A percentile compares a stretch with the other conserved stretches of the same genome.
Conservation (phyloP, 2,329 filamentous ascomycete species). For the Cyphellophora attinorum region DNA sequence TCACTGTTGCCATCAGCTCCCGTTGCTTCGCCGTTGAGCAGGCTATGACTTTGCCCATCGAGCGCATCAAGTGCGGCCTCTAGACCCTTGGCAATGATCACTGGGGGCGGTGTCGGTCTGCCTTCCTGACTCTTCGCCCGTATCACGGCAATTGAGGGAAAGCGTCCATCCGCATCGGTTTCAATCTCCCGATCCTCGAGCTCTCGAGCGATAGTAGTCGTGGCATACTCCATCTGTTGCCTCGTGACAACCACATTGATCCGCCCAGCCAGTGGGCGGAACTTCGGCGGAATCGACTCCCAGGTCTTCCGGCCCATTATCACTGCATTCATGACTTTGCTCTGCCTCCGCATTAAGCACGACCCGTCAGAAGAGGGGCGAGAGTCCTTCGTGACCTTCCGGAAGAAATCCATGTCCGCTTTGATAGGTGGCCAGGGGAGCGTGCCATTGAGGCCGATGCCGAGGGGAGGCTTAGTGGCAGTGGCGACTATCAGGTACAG, state of each 20-base stretch:
- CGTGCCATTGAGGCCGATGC: slow-evolving; percentile 69
- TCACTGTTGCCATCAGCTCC: background rate
- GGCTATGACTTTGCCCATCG: too few species aligned
- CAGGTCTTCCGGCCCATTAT: slow-evolving; percentile 98
- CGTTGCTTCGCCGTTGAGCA: background rate
- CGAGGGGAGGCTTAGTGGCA: slow-evolving; percentile 65
- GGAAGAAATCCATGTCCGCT: slow-evolving; percentile 92
- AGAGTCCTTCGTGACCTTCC: slow-evolving; percentile 63
- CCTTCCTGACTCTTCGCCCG: background rate
- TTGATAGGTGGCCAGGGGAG: slow-evolving; percentile 85
- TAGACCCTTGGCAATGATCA: background rate
- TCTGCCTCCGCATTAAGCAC: slow-evolving; percentile 10
- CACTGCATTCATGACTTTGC: slow-evolving; percentile 53
- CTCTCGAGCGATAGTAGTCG: slow-evolving; percentile 24
- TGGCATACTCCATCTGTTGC: slow-evolving; percentile 23
- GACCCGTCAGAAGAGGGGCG: slow-evolving; percentile 1
- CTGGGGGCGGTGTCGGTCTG: background rate
- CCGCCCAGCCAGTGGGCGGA: slow-evolving; percentile 69
- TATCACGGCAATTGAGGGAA: slow-evolving; percentile 3
- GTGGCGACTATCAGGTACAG: slow-evolving; percentile 20
- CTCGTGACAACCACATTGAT: slow-evolving; percentile 71
- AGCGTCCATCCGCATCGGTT: slow-evolving; percentile 19
- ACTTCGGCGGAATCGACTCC: slow-evolving; percentile 72
- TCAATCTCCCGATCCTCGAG: too few species aligned
- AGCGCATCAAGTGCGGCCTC: background rate